Conservation (phyloP, 306 rosid genomes). For the Clitoria ternatea region DNA sequence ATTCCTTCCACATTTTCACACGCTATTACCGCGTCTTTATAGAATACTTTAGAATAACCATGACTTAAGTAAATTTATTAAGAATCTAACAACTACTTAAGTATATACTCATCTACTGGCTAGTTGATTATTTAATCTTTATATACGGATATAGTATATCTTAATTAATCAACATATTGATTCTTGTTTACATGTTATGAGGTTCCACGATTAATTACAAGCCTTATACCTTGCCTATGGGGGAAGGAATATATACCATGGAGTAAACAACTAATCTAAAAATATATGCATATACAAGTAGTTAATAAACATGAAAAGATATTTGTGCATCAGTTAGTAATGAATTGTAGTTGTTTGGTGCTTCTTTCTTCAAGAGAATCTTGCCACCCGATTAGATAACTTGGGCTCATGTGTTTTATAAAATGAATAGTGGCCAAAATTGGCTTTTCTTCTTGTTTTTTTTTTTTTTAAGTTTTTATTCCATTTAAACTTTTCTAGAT, state of each 20-base stretch:
- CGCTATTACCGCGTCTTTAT: conserved; percentile 21
- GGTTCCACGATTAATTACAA: too few relatives aligned
- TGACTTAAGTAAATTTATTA: background rate
- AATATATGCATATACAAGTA: background rate
- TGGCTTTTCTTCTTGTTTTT: background rate
- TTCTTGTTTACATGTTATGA: background rate
- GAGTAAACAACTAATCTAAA: background rate
- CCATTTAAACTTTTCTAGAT: background rate
- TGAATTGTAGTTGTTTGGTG: background rate
- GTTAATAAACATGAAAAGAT: background rate
- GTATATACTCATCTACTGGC: background rate
- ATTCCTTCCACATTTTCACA: conserved; percentile 25
- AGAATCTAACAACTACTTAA: background rate
- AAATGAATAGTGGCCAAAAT: background rate
- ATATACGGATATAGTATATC: background rate
- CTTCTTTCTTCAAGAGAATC: background rate
- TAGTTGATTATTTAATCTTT: background rate
- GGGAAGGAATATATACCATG: background rate
- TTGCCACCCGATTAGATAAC: background rate
- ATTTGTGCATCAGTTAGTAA: background rate
- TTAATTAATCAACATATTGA: background rate
- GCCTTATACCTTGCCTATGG: background rate
- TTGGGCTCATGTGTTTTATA: background rate
- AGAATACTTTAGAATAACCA: background rate
- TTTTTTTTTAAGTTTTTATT: background rate